Conservation (phyloP, 805 yeast genomes). For the Spathaspora gorwiae region DNA sequence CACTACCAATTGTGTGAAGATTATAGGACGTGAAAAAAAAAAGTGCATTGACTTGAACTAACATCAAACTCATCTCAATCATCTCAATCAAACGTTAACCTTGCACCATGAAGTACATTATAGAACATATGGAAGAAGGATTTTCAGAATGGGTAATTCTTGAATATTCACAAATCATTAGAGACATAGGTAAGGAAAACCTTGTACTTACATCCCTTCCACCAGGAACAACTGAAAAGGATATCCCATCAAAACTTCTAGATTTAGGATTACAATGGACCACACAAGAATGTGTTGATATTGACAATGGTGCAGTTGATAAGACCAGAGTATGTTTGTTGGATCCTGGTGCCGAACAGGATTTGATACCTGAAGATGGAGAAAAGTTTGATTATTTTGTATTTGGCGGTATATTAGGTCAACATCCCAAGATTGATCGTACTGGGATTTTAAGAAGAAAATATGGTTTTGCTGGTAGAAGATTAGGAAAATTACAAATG, state of each 20-base stretch:
- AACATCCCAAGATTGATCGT: constrained; percentile 89
- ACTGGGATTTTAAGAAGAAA: constrained; percentile 80
- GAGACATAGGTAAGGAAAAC: constrained; percentile 77
- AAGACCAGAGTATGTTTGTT: constrained; percentile 66
- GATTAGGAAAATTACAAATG: constrained; percentile 88
- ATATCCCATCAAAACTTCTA: constrained; percentile 58
- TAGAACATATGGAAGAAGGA: constrained; percentile 97
- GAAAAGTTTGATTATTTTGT: constrained; percentile 76
- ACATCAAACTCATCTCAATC: not conserved
- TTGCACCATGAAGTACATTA: constrained; percentile 74
- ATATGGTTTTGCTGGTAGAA: constrained; percentile 81
- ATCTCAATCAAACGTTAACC: not conserved
- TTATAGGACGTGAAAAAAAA: too few relatives aligned
- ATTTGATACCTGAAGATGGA: constrained; percentile 67
- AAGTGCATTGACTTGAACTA: too few relatives aligned
- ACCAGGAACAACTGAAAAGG: constrained; percentile 48
- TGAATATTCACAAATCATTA: constrained; percentile 78
- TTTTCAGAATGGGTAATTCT: constrained; percentile 93
- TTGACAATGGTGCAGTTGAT: constrained; percentile 42
- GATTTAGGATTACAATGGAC: constrained; percentile 80
- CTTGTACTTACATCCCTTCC: constrained; percentile 77
- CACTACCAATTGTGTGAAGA: too few relatives aligned
- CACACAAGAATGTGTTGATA: constrained; percentile 58
- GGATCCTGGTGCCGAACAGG: constrained; percentile 81
- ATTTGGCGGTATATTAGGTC: constrained; percentile 95